A percentile compares a stretch with the other conserved stretches of the same genome.
phyloP scores from a whole-genome alignment of 768 basidiomycete species.

The Imleria badia region DNA sequence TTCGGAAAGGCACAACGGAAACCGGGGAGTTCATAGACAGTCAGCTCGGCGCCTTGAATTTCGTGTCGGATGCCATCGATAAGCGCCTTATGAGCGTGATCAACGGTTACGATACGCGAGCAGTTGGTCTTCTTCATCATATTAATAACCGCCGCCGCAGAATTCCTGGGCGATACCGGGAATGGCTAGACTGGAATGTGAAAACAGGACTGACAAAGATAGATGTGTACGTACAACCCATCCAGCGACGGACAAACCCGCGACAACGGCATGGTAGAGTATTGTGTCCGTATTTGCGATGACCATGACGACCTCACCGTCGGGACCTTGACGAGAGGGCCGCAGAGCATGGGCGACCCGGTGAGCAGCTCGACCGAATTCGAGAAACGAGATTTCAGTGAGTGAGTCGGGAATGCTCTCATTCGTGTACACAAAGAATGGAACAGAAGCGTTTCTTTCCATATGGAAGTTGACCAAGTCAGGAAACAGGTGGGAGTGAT shows the following conservation, averaged over 20 bases:
- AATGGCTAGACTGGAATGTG: slow-evolving; percentile 30
- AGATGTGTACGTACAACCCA: slow-evolving; percentile 29
- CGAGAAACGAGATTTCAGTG: slow-evolving; percentile 26
- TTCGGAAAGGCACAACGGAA: slow-evolving; percentile 38
- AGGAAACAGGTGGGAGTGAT: slow-evolving; percentile 22
- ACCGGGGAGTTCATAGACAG: slow-evolving; percentile 19
- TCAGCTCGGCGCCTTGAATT: background rate
- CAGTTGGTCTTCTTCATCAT: slow-evolving; percentile 26
- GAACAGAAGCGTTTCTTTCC: slow-evolving; percentile 23
- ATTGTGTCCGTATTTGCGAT: slow-evolving; percentile 34
- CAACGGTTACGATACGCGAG: slow-evolving; percentile 18
- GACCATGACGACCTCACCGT: slow-evolving; percentile 21
- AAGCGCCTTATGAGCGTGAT: slow-evolving; percentile 18
- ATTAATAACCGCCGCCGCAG: slow-evolving; percentile 36
- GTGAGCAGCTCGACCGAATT: slow-evolving; percentile 31
- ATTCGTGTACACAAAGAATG: slow-evolving; percentile 19
- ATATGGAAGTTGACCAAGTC: slow-evolving; percentile 28
- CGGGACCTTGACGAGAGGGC: slow-evolving; percentile 29
- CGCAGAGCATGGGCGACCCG: slow-evolving; percentile 41
- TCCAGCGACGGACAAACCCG: slow-evolving; percentile 41
- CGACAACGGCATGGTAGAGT: slow-evolving; percentile 33
- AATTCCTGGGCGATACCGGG: slow-evolving; percentile 41
- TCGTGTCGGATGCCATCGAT: slow-evolving; percentile 8
- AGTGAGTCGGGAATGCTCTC: slow-evolving; percentile 4
- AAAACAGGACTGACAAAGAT: slow-evolving; percentile 28